phyloP scores from a whole-genome alignment of 108 stramenopile species.

The Thalassiosira profunda region DNA sequence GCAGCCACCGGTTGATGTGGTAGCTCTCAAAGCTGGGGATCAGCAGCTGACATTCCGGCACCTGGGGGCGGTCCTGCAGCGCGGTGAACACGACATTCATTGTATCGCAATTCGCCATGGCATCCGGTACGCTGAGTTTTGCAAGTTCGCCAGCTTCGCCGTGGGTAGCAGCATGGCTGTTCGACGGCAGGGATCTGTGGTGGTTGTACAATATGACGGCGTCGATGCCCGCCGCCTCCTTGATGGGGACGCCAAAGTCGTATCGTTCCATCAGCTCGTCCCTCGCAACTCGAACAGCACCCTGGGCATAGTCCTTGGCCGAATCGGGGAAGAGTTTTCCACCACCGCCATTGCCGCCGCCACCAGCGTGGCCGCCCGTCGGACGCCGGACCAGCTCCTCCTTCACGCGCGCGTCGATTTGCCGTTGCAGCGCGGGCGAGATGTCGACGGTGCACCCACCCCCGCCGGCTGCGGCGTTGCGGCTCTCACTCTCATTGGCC shows the following conservation, averaged over 20 bases:
- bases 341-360: too few relatives aligned
- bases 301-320: neutral
- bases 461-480: neutral
- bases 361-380: neutral
- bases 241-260: slow-evolving; percentile 42
- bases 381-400: too few relatives aligned
- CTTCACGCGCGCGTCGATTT: neutral
- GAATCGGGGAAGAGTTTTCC: slow-evolving; percentile 1
- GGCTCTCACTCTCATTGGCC: too few relatives aligned
- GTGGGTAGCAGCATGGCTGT: slow-evolving; percentile 5
- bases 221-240: slow-evolving; percentile 18
- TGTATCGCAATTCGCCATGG: slow-evolving; percentile 38
- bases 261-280: too few relatives aligned
- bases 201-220: slow-evolving; percentile 49
- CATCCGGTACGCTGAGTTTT: slow-evolving; percentile 26
- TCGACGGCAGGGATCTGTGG: slow-evolving; percentile 9
- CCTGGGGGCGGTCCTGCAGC: neutral
- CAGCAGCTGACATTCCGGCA: slow-evolving; percentile 30
- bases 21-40: slow-evolving; percentile 46
- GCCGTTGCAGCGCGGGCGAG: neutral
- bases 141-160: slow-evolving; percentile 17
- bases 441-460: neutral
- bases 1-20: slow-evolving; percentile 50
- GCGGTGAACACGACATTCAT: slow-evolving; percentile 41
- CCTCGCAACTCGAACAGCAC: too few relatives aligned